Conservation (phyloP, 371 early-diverging fungal species). For the Basidiobolus meristosporus region DNA sequence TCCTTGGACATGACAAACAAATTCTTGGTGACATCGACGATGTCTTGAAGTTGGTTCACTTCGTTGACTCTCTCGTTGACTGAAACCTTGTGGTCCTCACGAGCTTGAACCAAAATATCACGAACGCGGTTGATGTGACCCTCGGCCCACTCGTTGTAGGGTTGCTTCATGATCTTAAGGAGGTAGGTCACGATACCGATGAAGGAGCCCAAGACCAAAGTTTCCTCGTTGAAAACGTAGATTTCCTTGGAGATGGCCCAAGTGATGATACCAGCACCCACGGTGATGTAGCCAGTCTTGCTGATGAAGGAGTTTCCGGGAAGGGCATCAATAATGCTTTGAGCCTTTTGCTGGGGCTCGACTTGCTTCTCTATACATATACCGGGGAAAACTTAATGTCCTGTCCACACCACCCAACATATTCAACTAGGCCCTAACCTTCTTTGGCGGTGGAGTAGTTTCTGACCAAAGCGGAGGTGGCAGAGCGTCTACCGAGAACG, state of each 20-base stretch:
- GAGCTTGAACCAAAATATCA: conserved; percentile 62
- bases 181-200: conserved; percentile 56
- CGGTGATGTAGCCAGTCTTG: conserved; percentile 77
- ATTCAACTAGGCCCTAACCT: too few relatives aligned
- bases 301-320: conserved; percentile 77
- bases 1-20: conserved; percentile 88
- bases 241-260: conserved; percentile 88
- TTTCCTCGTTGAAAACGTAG: conserved; percentile 87
- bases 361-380: neutral
- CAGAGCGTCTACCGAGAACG: too few relatives aligned
- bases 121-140: conserved; percentile 58
- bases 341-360: conserved; percentile 27
- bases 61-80: conserved; percentile 75
- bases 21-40: conserved; percentile 81
- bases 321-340: conserved; percentile 72
- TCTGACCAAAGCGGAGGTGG: too few relatives aligned
- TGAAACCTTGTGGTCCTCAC: conserved; percentile 78
- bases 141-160: conserved; percentile 72
- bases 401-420: too few relatives aligned
- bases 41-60: conserved; percentile 80
- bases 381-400: too few relatives aligned
- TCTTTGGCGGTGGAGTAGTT: too few relatives aligned
- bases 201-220: conserved; percentile 55
- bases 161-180: conserved; percentile 62
- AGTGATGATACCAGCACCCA: conserved; percentile 66